Base-by-base conservation (phyloP, 2,329 filamentous ascomycete species). In the Arachnopeziza araneosa region DNA sequence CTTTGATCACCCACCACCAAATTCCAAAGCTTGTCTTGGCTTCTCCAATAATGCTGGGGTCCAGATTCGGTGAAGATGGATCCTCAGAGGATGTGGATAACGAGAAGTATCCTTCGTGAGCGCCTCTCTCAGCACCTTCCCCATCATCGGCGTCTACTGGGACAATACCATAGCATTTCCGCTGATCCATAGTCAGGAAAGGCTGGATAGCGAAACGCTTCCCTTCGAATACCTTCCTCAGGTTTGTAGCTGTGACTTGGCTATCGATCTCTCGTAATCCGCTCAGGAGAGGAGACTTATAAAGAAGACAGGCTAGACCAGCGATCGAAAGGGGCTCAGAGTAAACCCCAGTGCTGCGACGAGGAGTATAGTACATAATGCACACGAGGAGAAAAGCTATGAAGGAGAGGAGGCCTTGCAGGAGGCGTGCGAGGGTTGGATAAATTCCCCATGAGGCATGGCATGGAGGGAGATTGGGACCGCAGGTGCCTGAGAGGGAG, bases 311-410 rank as follows among this genome's bases (percentile, higher is more conserved):
- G n/a, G 63, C 61, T 7, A 69, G 23, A 17, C 62, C 65, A 19
- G 60, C 64, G 12, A 70, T 63, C 54, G 66, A 69, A 8, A 64
- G 60, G 1, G 68, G 67, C 22, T 70, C 66, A 2, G 68, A 64
- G 36, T 61, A 67, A 12, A 69, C 61, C 17, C 67, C 67, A 22
- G 65, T 65, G n/a, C 30, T 57, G 9, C 64, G 59, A 17, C 59
- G 59, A n/a, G 52, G 56, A 17, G 58, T 59, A 44, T 59, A 56
- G 21, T 64, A 52, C 6, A 64, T 57, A 6, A 70, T 24, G 1
- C 57, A 50, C 2, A 63, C 44, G 14, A 65, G 55, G 17, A 70
- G 49, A 17, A 68, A 17, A 5, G 62, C 66, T 10, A 68, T 61
- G 44, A 66, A 63, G n/a, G 61, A 60, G 4, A 70, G 59, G 12